Evolutionary conservation across 164 flowering plant genomes (phyloP).

Genomic region (Vitis labrusca): DNA sequence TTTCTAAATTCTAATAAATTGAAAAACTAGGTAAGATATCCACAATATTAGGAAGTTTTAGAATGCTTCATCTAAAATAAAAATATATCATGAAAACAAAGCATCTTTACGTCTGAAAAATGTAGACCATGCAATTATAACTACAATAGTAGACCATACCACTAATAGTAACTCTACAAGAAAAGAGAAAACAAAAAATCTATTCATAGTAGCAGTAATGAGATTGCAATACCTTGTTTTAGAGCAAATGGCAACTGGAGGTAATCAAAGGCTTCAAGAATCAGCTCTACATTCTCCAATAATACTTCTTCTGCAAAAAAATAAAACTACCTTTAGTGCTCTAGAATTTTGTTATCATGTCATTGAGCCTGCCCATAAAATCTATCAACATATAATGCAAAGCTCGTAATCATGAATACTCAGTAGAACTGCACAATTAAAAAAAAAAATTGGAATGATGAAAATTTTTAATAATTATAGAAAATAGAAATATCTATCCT

Average conservation of each 20-base stretch:
- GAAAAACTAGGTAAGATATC: no score
- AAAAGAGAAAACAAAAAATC: neutral
- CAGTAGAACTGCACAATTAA: neutral
- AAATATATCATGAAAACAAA: no score
- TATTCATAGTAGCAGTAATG: neutral
- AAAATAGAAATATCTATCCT: no score
- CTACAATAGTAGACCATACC: neutral
- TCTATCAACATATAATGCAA: neutral
- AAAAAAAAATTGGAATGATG: neutral
- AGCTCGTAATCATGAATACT: no score
- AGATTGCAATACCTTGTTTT: constrained; percentile 48
- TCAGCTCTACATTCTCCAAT: constrained; percentile 77
- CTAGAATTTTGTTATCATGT: neutral
- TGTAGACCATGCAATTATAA: neutral
- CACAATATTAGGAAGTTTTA: no score
- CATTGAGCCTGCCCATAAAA: neutral
- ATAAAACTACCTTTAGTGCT: neutral
- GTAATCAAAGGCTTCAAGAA: constrained; percentile 91
- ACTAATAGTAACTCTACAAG: no score
- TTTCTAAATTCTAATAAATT: no score
- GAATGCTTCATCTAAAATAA: no score
- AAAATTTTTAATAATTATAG: neutral
- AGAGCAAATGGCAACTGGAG: constrained; percentile 85
- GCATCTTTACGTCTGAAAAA: no score
- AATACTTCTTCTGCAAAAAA: constrained; percentile 64